Conservation (phyloP, 164 flowering plant species). For the Umbellularia californica region DNA sequence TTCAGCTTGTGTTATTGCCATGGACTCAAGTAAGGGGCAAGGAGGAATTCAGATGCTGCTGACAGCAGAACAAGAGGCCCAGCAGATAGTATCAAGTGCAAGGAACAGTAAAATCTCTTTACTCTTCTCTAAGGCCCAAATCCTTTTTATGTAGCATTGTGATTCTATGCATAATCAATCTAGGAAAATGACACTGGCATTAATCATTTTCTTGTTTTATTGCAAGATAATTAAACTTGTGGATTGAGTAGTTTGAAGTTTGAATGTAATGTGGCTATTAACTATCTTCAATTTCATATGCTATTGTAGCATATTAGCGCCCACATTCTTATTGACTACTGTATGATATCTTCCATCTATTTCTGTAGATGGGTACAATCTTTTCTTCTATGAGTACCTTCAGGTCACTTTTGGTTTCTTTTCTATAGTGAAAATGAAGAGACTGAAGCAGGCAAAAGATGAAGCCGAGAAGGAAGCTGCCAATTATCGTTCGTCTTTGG, state of each 20-base stretch:
- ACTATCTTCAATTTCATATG: not conserved
- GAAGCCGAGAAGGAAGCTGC: conserved; percentile 59
- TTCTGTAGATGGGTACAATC: not conserved
- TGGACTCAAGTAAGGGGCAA: conserved; percentile 53
- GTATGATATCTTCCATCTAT: not conserved
- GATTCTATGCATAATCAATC: not conserved
- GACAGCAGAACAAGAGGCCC: conserved; percentile 68
- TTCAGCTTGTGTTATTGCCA: conserved; percentile 7
- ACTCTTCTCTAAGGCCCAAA: not conserved
- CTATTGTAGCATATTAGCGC: not conserved
- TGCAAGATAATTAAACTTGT: no score
- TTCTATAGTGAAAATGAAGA: conserved; percentile 38
- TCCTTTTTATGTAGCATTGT: not conserved
- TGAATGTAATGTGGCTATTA: no score
- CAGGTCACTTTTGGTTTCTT: not conserved
- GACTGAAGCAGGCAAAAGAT: conserved; percentile 67
- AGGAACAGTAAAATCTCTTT: conserved; percentile 38
- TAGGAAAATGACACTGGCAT: no score
- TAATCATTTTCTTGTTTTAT: no score
- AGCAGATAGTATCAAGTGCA: conserved; percentile 46
- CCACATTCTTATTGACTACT: no score
- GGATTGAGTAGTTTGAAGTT: no score
- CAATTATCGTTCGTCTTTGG: conserved; percentile 41
- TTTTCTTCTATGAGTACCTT: not conserved
- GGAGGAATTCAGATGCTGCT: conserved; percentile 70